Evolutionary conservation across 139 green algal species (phyloP).

Genomic region (Eudorina sp.): DNA sequence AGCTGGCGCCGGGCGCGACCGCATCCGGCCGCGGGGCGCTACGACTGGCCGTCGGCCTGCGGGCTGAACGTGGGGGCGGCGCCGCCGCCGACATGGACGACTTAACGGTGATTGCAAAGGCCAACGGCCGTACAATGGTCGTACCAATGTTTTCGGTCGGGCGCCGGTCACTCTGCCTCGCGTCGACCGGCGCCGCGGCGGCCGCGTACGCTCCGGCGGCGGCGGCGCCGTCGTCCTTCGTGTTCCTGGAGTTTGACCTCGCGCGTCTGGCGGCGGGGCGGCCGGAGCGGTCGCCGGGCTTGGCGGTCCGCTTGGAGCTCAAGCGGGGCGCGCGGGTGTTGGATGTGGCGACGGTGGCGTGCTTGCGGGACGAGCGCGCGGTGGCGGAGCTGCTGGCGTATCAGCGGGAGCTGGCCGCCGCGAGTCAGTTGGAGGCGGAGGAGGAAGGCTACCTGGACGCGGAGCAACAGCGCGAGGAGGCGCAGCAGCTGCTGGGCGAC

Average conservation of each 20-base stretch:
- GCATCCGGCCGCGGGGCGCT: background rate
- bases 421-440: background rate
- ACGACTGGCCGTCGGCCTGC: background rate
- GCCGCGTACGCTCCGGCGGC: background rate
- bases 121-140: constrained; percentile 2
- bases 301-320: constrained; percentile 29
- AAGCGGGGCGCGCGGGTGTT: background rate
- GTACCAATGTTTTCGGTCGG: background rate
- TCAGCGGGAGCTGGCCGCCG: background rate
- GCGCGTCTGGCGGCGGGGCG: constrained; percentile 6
- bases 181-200: background rate
- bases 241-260: constrained; percentile 11
- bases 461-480: background rate
- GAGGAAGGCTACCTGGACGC: background rate
- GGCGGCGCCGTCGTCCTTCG: background rate
- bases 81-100: background rate
- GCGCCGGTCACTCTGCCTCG: too few relatives aligned
- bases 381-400: constrained; percentile 2
- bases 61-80: background rate
- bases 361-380: background rate
- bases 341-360: background rate
- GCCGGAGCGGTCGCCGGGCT: background rate
- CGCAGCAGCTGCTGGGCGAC: constrained; percentile 26
- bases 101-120: constrained; percentile 21
- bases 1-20: constrained; percentile 4